phyloP scores from a whole-genome alignment of 2,329 filamentous ascomycete species.

The Byssochlamys sp. region DNA sequence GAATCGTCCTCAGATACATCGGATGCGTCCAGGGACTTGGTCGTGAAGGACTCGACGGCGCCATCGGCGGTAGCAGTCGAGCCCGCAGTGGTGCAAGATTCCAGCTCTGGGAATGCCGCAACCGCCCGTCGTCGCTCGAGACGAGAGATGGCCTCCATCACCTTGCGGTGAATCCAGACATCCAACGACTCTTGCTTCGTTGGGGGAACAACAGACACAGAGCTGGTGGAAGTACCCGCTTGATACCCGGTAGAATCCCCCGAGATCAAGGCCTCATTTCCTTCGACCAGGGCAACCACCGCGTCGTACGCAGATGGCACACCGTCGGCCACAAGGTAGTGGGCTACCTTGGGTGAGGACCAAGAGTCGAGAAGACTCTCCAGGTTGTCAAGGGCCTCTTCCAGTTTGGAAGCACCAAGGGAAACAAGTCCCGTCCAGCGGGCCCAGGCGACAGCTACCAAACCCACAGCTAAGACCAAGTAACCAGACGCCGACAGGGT shows the following conservation, averaged over 20 bases:
- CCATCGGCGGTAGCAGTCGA: constrained; percentile 4
- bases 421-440: constrained; percentile 4
- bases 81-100: constrained; percentile 4
- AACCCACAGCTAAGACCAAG: constrained; percentile 1
- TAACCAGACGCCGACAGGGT: constrained; percentile 1
- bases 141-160: constrained; percentile 8
- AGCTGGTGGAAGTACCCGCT: constrained; percentile 2
- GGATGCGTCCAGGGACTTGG: constrained; percentile 9
- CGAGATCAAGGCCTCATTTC: not conserved
- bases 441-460: constrained; percentile 4
- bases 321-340: constrained; percentile 5
- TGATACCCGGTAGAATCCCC: not conserved
- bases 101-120: constrained; percentile 1
- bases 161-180: constrained; percentile 6
- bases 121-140: constrained; percentile 4
- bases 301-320: constrained; percentile 4
- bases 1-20: constrained; percentile 9
- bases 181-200: constrained; percentile 3
- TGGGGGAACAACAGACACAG: not conserved
- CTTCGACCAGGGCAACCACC: constrained; percentile 6
- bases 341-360: constrained; percentile 7
- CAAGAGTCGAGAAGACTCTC: constrained; percentile 2
- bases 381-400: not conserved
- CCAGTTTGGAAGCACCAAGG: constrained; percentile 10
- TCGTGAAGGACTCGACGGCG: constrained; percentile 9